Evolutionary conservation across 2,329 filamentous ascomycete species (phyloP).

Genomic region (Furcasterigmium furcatum): DNA sequence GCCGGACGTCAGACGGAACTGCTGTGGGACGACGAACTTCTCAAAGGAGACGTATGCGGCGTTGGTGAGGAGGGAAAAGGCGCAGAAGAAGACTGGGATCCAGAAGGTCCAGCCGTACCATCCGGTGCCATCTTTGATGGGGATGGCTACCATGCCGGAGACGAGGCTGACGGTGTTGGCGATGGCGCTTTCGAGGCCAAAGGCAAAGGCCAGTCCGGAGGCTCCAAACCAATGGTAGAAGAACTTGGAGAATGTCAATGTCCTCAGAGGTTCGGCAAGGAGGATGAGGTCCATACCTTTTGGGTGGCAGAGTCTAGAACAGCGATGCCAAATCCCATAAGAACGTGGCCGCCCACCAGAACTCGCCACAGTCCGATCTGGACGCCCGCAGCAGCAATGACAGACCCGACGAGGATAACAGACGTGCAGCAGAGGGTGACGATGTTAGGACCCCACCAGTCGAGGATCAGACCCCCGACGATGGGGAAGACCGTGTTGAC

Average conservation of each 20-base stretch:
- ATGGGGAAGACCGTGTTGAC: conserved; percentile 20
- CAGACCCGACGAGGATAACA: conserved; percentile 15
- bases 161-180: conserved; percentile 16
- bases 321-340: conserved; percentile 18
- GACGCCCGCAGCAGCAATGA: conserved; percentile 15
- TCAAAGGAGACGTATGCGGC: conserved; percentile 17
- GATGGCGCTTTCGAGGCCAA: conserved; percentile 17
- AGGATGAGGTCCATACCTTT: conserved; percentile 6
- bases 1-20: conserved; percentile 10
- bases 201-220: conserved; percentile 15
- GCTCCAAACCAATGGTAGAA: conserved; percentile 20
- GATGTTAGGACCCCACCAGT: conserved; percentile 19
- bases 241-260: conserved; percentile 9
- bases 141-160: conserved; percentile 17
- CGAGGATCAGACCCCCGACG: conserved; percentile 16
- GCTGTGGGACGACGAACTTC: conserved; percentile 7
- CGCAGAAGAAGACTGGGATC: conserved; percentile 17
- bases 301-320: conserved; percentile 16
- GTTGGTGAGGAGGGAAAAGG: conserved; percentile 13
- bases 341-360: conserved; percentile 14
- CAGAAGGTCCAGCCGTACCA: conserved; percentile 20
- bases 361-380: conserved; percentile 15
- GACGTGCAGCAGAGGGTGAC: conserved; percentile 15
- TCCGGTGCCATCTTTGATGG: conserved; percentile 15
- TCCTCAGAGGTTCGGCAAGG: not conserved